Evolutionary conservation across 257 asterid genomes (phyloP), one percentile per base, ranked within the genome.

Genomic region (Catharanthus roseus): DNA sequence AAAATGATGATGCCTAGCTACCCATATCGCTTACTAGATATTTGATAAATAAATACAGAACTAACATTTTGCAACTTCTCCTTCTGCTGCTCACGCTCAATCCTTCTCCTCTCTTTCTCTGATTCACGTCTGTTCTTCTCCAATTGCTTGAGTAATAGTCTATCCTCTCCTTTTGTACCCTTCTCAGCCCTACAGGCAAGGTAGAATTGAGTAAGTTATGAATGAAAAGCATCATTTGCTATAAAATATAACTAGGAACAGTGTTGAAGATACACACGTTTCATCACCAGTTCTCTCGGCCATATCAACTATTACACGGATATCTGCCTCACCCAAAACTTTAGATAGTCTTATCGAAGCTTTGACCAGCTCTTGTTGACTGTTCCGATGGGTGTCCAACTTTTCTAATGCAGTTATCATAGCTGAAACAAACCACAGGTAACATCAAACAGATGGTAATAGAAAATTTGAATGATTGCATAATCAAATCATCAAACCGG

Each of bases 31-130:
- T 26, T 26, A 11, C 71, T 26, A 28, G 0, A 19, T 29, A 42
- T 49, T 57, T 23, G n/a, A 68, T 49, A 36, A 47, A 24, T 38
- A 6, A 31, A 41, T 31, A 41, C 60, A 31, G 33, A 53, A 57
- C 96, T 54, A 81, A 95, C 99, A 78, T 79, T 88, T 69, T 77
- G 92, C 86, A 88, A 62, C 69, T 82, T 88, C 82, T 91, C 93
- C 86, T 78, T 88, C 74, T 80, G 89, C 74, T 81, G 86, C 78
- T 89, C 92, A 67, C 84, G 84, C 53, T 86, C 89, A 78, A 85
- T 74, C 81, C 81, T 89, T 82, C 76, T 89, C 87, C 78, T 91
- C 75, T 85, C 95, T 76, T 80, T 95, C 84, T 88, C 97, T 78
- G 76, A 82, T 74, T 95, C 89, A 77, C 88, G 81, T 79, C 86